phyloP scores from a whole-genome alignment of 2,329 filamentous ascomycete species.

The Nannizziopsis barbatae region DNA sequence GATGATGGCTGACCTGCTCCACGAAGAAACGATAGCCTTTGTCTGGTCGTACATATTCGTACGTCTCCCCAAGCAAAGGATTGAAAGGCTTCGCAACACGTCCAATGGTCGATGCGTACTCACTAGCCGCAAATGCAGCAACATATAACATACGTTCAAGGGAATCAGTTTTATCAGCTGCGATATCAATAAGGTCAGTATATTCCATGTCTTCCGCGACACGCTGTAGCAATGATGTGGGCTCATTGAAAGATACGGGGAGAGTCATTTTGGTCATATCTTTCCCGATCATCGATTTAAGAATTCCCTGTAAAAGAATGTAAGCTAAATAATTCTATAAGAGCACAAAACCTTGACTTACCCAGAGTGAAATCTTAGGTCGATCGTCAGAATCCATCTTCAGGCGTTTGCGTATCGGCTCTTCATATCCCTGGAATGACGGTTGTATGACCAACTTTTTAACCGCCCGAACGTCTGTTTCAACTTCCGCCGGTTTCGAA shows the following conservation, averaged over 20 bases:
- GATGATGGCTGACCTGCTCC: conserved; percentile 96
- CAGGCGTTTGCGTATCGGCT: conserved; percentile 64
- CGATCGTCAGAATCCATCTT: conserved; percentile 87
- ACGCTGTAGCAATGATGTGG: conserved; percentile 86
- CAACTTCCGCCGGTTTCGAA: conserved; percentile 32
- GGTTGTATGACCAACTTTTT: conserved; percentile 56
- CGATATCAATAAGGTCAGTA: conserved; percentile 77
- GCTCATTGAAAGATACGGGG: conserved; percentile 96
- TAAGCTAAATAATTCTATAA: conserved; percentile 3
- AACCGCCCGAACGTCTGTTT: conserved; percentile 35
- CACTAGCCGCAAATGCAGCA: conserved; percentile 86
- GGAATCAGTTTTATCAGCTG: conserved; percentile 73
- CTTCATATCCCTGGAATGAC: conserved; percentile 84
- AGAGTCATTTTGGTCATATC: conserved; percentile 99
- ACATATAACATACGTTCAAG: conserved; percentile 90
- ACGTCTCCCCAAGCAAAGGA: conserved; percentile 88
- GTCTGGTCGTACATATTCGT: conserved; percentile 89
- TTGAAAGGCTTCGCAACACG: conserved; percentile 98
- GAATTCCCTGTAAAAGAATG: conserved; percentile 56
- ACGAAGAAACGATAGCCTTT: conserved; percentile 98
- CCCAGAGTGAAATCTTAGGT: conserved; percentile 92
- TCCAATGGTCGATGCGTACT: conserved; percentile 93
- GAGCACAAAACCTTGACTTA: conserved; percentile 38
- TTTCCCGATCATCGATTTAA: conserved; percentile 99
- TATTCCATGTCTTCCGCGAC: conserved; percentile 98